A percentile compares a stretch with the other conserved stretches of the same genome.
Evolutionary conservation across 768 basidiomycete genomes (phyloP).

Genomic region (Russula sp.): DNA sequence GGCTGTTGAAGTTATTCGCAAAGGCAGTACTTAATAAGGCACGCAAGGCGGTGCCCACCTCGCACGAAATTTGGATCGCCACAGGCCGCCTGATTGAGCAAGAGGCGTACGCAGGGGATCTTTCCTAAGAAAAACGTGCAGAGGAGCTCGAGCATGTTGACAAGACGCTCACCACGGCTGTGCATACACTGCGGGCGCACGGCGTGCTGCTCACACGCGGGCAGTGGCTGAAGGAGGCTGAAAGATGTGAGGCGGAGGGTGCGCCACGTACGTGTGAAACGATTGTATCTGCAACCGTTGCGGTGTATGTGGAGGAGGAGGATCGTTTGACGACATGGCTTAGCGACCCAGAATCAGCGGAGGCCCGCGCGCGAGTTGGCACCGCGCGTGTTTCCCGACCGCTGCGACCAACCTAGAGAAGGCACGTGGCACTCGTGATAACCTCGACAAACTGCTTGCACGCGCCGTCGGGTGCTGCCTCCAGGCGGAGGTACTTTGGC

Average conservation of each 20-base stretch:
- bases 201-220: constrained; percentile 83
- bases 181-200: constrained; percentile 69
- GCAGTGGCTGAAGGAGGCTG: constrained; percentile 96
- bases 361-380: constrained; percentile 65
- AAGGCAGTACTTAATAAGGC: constrained; percentile 95
- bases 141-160: constrained; percentile 75
- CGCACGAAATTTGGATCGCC: constrained; percentile 99
- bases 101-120: constrained; percentile 47
- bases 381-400: constrained; percentile 85
- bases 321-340: constrained; percentile 88
- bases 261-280: constrained; percentile 85
- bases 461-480: constrained; percentile 89
- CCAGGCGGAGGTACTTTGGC: constrained; percentile 93
- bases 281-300: constrained; percentile 89
- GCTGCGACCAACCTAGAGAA: constrained; percentile 83
- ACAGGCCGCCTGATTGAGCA: constrained; percentile 91
- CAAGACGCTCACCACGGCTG: constrained; percentile 82
- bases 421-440: constrained; percentile 77
- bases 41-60: constrained; percentile 87
- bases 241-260: constrained; percentile 82
- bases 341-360: constrained; percentile 82
- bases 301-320: constrained; percentile 93
- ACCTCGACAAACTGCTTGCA: constrained; percentile 72
- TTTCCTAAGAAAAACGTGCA: constrained; percentile 45
- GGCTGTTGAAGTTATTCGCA: constrained; percentile 96